These are phyloP conservation scores for Umbelopsis ramanniana DNA, from an alignment of 192 early-diverging fungal species.

Conservation along the genomic window DNA sequence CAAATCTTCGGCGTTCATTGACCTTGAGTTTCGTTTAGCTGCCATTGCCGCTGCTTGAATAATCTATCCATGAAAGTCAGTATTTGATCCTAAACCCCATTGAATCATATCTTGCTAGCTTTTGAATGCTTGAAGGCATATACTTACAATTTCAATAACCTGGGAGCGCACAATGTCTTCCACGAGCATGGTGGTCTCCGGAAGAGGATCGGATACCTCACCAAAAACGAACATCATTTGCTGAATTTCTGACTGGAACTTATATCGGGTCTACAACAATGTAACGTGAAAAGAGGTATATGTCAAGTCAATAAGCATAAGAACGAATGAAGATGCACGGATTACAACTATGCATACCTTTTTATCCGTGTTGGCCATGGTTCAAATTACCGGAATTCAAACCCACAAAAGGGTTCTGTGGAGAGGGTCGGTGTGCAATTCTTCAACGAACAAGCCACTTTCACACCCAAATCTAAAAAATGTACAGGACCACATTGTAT, in stretches of 20 bases:
- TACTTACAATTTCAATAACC: slow-evolving; percentile 87
- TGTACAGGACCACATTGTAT: background rate
- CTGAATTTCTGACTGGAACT: slow-evolving; percentile 76
- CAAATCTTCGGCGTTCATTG: slow-evolving; percentile 86
- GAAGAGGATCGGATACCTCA: slow-evolving; percentile 87
- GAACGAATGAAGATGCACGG: too few relatives aligned
- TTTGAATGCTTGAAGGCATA: too few relatives aligned
- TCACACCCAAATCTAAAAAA: background rate
- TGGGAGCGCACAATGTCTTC: slow-evolving; percentile 97
- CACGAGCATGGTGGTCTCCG: slow-evolving; percentile 87
- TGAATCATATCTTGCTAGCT: too few relatives aligned
- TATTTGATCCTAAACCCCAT: too few relatives aligned
- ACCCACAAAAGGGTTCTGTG: background rate
- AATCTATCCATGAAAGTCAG: slow-evolving; percentile 50
- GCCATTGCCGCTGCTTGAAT: slow-evolving; percentile 88
- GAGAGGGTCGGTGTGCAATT: background rate
- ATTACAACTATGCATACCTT: background rate
- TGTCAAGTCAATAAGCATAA: background rate
- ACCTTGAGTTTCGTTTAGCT: slow-evolving; percentile 77
- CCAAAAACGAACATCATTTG: slow-evolving; percentile 99
- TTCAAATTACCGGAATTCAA: background rate
- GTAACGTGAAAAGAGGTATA: background rate
- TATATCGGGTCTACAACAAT: background rate
- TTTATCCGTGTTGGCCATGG: slow-evolving; percentile 8
- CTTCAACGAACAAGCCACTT: background rate